A percentile compares a stretch with the other conserved stretches of the same genome.
Conservation (phyloP, 805 yeast species). For the Pichia membranifaciens region DNA sequence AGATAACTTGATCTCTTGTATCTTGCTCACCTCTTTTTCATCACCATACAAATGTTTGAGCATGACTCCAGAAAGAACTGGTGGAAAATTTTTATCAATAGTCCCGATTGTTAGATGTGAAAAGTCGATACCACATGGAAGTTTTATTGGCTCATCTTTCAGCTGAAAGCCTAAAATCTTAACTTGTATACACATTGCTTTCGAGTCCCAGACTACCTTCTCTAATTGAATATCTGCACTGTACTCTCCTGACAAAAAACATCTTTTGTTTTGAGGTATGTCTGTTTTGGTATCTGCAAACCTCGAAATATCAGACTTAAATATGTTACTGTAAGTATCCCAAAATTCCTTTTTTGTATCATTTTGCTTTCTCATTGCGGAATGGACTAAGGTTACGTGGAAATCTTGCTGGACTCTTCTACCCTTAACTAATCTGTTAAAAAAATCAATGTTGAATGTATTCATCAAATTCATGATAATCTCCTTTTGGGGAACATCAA, state of each 20-base stretch:
- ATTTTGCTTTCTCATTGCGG: slow-evolving; percentile 16
- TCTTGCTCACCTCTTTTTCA: slow-evolving; percentile 4
- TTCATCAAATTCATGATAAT: background rate
- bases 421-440: slow-evolving; percentile 20
- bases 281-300: background rate
- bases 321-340: slow-evolving; percentile 15
- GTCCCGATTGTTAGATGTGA: slow-evolving; percentile 78
- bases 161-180: slow-evolving; percentile 23
- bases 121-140: slow-evolving; percentile 35
- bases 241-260: slow-evolving; percentile 17
- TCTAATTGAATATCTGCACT: slow-evolving; percentile 37
- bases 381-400: slow-evolving; percentile 65
- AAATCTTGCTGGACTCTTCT: slow-evolving; percentile 46
- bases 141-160: background rate
- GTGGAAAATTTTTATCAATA: slow-evolving; percentile 39
- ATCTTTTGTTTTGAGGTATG: slow-evolving; percentile 5
- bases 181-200: slow-evolving; percentile 51
- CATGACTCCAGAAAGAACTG: slow-evolving; percentile 42
- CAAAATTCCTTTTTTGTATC: slow-evolving; percentile 15
- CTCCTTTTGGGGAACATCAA: slow-evolving; percentile 27
- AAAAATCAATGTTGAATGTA: slow-evolving; percentile 2
- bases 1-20: slow-evolving; percentile 16
- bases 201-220: slow-evolving; percentile 44
- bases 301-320: background rate
- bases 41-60: slow-evolving; percentile 22